phyloP scores from a whole-genome alignment of 768 basidiomycete species.

The Psilocybe sp. region DNA sequence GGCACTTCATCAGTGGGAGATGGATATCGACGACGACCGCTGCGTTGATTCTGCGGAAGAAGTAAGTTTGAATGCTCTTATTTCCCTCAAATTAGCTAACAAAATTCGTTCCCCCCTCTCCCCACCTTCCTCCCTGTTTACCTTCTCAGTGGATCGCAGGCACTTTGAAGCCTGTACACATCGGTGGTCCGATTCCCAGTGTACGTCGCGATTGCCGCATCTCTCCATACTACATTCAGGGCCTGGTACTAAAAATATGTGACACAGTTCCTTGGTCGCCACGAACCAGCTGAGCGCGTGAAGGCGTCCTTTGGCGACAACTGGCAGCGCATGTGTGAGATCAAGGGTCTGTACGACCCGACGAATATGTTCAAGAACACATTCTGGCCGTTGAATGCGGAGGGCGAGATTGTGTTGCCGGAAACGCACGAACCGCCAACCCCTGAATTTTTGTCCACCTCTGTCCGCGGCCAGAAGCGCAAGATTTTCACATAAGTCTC shows the following conservation, averaged over 20 bases:
- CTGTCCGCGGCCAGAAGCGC: slow-evolving; percentile 20
- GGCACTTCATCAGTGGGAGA: slow-evolving; percentile 91
- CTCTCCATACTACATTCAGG: slow-evolving; percentile 8
- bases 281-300: slow-evolving; percentile 60
- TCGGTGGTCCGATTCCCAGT: slow-evolving; percentile 83
- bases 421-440: slow-evolving; percentile 62
- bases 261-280: slow-evolving; percentile 69
- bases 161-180: slow-evolving; percentile 66
- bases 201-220: slow-evolving; percentile 43
- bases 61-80: slow-evolving; percentile 33
- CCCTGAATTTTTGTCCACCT: slow-evolving; percentile 30
- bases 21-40: slow-evolving; percentile 74
- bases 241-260: no score
- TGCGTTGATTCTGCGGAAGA: slow-evolving; percentile 83
- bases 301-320: slow-evolving; percentile 72
- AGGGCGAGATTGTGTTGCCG: slow-evolving; percentile 53
- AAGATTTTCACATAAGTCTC: slow-evolving; percentile 12
- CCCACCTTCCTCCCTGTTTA: slow-evolving; percentile 8
- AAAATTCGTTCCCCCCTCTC: neutral
- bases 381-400: slow-evolving; percentile 74
- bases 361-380: slow-evolving; percentile 70
- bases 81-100: neutral
- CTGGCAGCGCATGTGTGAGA: slow-evolving; percentile 64
- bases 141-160: slow-evolving; percentile 69
- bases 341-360: slow-evolving; percentile 81